Evolutionary conservation across 2,329 filamentous ascomycete genomes (phyloP), one percentile per base, ranked within the genome.

Genomic region (Monilinia fructicola): DNA sequence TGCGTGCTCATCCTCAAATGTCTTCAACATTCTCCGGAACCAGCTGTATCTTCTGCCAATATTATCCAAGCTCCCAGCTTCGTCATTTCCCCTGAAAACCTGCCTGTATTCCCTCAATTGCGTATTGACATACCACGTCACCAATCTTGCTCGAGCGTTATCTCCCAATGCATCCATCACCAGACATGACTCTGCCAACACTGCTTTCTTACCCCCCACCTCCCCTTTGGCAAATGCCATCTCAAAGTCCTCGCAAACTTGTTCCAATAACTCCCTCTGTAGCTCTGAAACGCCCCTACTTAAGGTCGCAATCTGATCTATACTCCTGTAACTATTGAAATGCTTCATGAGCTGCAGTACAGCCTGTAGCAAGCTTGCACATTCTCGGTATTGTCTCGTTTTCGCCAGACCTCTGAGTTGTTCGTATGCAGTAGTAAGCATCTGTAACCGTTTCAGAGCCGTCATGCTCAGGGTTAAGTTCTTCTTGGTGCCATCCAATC

Each of bases 161-260:
- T 98, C 94, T 1, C 95, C 95, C 26, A 99, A 82, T 16, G 95
- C 92, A 80, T 99, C 95, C 85, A 97, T 94, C 48, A 99, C 94
- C 70, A 91, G 82, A 77, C 95, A 98, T 0, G 92, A 93, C 78
- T 99, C 95, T 46, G 90, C 83, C 66, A 99, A 83, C 76, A 89
- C 88, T 18, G 83, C 85, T 71, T 86, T 87, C 71, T 88, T 88
- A 67, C 86, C 81, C 3, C 83, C 82, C 18, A 97, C 87, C 78
- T 98, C 94, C 28, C 87, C 89, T 78, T 94, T 96, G 26, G 93
- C 90, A 78, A 98, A 99, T 0, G 91, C 90, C 67, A 97, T 85
- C 81, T 99, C 95, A 76, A 99, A 99, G 78, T 99, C 95, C 79
- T 98, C 95, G 77, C 95, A 99, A n/a, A 99, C 90, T 79, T 99